Conservation (phyloP, 23 red algal genomes). For the Gracilaria vermiculophylla region DNA sequence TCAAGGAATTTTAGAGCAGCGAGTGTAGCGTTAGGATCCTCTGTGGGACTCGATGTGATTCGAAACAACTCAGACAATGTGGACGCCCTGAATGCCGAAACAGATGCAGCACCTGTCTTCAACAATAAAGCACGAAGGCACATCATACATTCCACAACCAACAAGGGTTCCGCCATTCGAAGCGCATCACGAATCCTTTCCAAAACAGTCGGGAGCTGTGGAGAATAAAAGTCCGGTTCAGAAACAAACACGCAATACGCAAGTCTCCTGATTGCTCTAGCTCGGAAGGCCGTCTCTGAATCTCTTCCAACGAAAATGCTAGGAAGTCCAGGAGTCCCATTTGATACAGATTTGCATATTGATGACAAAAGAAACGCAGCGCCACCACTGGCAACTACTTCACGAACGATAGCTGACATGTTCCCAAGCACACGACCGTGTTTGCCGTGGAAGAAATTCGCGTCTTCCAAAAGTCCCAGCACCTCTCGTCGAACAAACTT, state of each 20-base stretch:
- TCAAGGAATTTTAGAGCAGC: constrained; percentile 69
- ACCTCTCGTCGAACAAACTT: constrained; percentile 58
- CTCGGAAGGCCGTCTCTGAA: constrained; percentile 52
- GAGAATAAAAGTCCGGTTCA: constrained; percentile 58
- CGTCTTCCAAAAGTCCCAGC: constrained; percentile 60
- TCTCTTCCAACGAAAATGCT: constrained; percentile 65
- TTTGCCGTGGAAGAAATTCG: constrained; percentile 78
- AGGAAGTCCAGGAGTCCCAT: constrained; percentile 48
- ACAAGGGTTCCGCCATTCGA: constrained; percentile 34
- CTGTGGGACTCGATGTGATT: constrained; percentile 18
- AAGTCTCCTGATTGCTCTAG: constrained; percentile 58
- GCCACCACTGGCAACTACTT: constrained; percentile 59
- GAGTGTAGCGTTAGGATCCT: constrained; percentile 44
- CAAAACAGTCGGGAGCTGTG: constrained; percentile 47
- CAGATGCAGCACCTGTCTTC: constrained; percentile 52
- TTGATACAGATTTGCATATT: constrained; percentile 23
- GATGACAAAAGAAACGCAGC: constrained; percentile 45
- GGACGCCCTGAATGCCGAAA: constrained; percentile 65
- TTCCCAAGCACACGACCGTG: constrained; percentile 36
- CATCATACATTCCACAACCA: constrained; percentile 56
- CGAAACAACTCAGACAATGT: constrained; percentile 70
- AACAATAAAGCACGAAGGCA: constrained; percentile 68
- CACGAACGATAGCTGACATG: constrained; percentile 38
- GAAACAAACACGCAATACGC: constrained; percentile 65
- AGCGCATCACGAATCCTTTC: constrained; percentile 72